Conservation (phyloP, 2,329 filamentous ascomycete species). For the Harringtonia lauricola region DNA sequence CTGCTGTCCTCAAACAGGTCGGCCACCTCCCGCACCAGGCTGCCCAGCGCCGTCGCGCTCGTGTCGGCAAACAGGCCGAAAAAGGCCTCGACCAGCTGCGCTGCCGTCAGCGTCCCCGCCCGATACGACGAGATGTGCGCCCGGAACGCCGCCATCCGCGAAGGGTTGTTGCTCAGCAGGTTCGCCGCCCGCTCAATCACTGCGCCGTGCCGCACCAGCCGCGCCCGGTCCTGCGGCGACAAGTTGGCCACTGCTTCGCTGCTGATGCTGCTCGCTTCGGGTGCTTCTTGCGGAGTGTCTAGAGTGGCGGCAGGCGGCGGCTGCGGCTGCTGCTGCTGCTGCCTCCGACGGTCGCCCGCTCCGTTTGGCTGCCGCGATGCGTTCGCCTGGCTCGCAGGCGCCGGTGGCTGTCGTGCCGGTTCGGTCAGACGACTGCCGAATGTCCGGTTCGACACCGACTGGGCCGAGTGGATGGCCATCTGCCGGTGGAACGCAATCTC, state of each 20-base stretch:
- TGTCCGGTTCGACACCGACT: slow-evolving; percentile 65
- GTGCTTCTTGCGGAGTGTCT: too few relatives aligned
- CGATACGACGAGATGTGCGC: slow-evolving; percentile 69
- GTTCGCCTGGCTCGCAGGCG: not conserved
- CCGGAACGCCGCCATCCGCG: slow-evolving; percentile 70
- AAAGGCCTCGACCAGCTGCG: slow-evolving; percentile 74
- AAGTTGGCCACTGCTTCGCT: slow-evolving; percentile 40
- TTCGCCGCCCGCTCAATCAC: slow-evolving; percentile 78
- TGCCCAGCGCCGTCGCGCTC: slow-evolving; percentile 70
- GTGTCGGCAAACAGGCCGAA: slow-evolving; percentile 75
- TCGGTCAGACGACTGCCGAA: slow-evolving; percentile 76
- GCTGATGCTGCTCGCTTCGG: too few relatives aligned
- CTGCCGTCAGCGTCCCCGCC: slow-evolving; percentile 55
- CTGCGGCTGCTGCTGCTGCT: not conserved
- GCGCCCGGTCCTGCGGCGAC: slow-evolving; percentile 70
- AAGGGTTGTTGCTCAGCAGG: slow-evolving; percentile 65
- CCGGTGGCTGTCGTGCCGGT: slow-evolving; percentile 14
- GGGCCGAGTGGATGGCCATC: slow-evolving; percentile 80
- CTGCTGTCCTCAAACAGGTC: slow-evolving; percentile 79
- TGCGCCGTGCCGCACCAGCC: slow-evolving; percentile 66
- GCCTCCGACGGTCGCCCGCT: not conserved
- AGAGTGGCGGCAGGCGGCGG: slow-evolving; percentile 27
- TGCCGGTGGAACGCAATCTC: slow-evolving; percentile 88
- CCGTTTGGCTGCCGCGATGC: not conserved
- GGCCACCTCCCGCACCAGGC: slow-evolving; percentile 79